A percentile compares a stretch with the other conserved stretches of the same genome.
Evolutionary conservation across 805 yeast genomes (phyloP).

Genomic region (Candida rishiriensis): DNA sequence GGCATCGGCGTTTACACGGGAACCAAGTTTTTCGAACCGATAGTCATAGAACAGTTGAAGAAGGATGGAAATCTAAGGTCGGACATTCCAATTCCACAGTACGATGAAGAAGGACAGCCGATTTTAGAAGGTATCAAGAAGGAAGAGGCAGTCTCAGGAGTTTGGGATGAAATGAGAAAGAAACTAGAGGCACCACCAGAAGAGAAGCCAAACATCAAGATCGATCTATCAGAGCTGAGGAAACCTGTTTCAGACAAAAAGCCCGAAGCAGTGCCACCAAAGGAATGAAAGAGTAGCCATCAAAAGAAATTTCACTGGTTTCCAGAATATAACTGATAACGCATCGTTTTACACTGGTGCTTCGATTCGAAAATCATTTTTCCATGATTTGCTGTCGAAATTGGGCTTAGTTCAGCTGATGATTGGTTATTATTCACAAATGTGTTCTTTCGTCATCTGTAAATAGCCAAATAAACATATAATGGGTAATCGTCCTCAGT

Average conservation of each 20-base stretch:
- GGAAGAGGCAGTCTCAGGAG: constrained; percentile 1
- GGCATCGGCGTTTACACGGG: constrained; percentile 48
- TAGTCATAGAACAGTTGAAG: constrained; percentile 60
- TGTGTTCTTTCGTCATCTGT: too few species aligned
- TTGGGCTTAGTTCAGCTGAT: too few species aligned
- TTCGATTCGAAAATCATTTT: too few species aligned
- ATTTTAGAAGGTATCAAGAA: constrained; percentile 21
- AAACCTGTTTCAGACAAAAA: background rate
- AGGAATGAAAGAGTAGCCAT: background rate
- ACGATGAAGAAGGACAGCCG: constrained; percentile 39
- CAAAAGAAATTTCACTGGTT: background rate
- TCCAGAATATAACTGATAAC: too few species aligned
- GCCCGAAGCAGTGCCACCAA: background rate
- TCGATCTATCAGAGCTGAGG: constrained; percentile 3
- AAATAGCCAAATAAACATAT: too few species aligned
- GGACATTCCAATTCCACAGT: constrained; percentile 55
- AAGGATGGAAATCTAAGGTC: constrained; percentile 61
- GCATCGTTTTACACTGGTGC: too few species aligned
- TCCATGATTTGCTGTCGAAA: too few species aligned
- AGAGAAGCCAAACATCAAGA: constrained; percentile 8
- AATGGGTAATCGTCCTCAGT: background rate
- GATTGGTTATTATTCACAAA: too few species aligned
- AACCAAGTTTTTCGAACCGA: constrained; percentile 67
- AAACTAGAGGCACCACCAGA: constrained; percentile 15
- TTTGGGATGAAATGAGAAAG: constrained; percentile 20